A percentile compares a stretch with the other conserved stretches of the same genome.
phyloP scores from a whole-genome alignment of 2,329 filamentous ascomycete genomes.

The Trichoderma atroviride region DNA sequence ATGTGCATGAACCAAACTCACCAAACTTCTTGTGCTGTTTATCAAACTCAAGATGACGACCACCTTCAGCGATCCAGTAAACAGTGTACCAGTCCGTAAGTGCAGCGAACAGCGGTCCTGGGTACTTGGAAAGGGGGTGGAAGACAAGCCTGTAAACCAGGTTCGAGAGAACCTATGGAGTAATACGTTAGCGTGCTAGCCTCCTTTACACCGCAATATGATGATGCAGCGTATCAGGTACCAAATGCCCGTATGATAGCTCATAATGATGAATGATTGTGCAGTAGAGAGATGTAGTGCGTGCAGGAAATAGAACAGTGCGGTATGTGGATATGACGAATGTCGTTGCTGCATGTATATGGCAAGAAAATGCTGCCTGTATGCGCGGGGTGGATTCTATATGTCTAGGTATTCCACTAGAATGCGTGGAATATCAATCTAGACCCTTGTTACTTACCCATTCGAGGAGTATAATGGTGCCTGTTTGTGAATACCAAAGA shows the following conservation, averaged over 20 bases:
- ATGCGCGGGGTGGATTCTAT: background rate
- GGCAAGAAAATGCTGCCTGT: background rate
- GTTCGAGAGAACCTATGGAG: conserved; percentile 12
- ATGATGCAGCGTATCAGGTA: background rate
- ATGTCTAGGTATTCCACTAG: background rate
- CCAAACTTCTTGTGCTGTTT: conserved; percentile 23
- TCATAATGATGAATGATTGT: background rate
- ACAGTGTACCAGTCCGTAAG: conserved; percentile 30
- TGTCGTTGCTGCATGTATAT: background rate
- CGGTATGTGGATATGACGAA: background rate
- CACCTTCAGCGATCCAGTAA: conserved; percentile 22
- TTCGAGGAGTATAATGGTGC: background rate
- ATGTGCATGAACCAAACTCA: background rate
- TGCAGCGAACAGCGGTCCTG: conserved; percentile 31
- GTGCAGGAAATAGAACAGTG: background rate
- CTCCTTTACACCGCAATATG: background rate
- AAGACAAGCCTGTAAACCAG: conserved; percentile 29
- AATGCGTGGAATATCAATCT: background rate
- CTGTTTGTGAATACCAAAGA: conserved; percentile 8
- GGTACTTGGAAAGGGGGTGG: conserved; percentile 32
- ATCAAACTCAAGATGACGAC: conserved; percentile 24
- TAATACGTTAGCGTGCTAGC: background rate
- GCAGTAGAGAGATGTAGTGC: background rate
- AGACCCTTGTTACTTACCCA: conserved; percentile 4
- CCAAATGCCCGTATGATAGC: background rate